Percentiles rank a stretch among this genome's conserved stretches.
Conservation (phyloP, 257 asterid genomes). For the Solanum raphanifolium region DNA sequence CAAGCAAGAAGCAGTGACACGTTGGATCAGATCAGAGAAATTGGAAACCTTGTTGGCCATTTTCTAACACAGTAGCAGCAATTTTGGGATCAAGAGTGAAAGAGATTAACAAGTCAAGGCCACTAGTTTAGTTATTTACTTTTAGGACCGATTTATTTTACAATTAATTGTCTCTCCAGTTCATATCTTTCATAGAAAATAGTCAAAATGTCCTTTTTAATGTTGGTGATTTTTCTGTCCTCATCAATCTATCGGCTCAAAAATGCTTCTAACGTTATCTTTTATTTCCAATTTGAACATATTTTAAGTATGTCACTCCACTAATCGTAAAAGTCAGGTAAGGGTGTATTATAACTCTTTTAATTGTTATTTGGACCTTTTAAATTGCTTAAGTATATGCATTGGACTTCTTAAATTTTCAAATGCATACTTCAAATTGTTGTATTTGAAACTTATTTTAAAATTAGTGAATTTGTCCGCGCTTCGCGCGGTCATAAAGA, state of each 20-base stretch:
- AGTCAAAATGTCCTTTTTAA: too few relatives aligned
- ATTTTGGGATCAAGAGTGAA: background rate
- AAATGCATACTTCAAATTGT: background rate
- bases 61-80: constrained; percentile 3
- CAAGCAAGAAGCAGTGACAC: constrained; percentile 88
- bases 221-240: too few relatives aligned
- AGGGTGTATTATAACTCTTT: background rate
- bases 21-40: constrained; percentile 93
- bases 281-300: background rate
- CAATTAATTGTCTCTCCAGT: background rate
- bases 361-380: background rate
- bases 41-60: constrained; percentile 74
- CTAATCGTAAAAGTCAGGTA: background rate
- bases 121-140: background rate
- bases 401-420: background rate
- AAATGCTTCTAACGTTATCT: too few relatives aligned
- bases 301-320: too few relatives aligned
- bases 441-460: background rate
- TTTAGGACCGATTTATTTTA: too few relatives aligned
- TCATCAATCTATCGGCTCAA: too few relatives aligned
- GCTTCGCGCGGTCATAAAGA: too few relatives aligned
- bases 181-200: too few relatives aligned
- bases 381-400: background rate
- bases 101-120: background rate
- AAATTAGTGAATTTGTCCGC: too few relatives aligned